Base-by-base conservation (phyloP, 306 rosid genomes). In the Prunus padus region DNA sequence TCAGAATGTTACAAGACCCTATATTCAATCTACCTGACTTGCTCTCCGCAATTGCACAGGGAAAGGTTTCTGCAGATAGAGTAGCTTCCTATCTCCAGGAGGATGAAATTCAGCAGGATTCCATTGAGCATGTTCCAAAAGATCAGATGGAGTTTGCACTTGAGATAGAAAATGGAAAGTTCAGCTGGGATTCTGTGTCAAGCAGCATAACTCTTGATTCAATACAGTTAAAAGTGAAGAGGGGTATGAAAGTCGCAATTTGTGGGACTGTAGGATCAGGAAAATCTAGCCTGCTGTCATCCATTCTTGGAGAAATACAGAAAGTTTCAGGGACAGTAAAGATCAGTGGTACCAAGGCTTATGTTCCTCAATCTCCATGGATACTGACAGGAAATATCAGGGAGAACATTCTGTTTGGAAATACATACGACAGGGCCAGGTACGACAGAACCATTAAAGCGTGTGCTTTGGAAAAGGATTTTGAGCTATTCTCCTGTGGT, bases 241-340 rank as follows among this genome's bases (percentile, higher is more conserved):
- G 97, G 60, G 98, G 98, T 69, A 92, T 87, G 93, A 95, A 90
- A 83, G 97, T 95, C 74, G 98, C 97, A 8, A 86, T 95, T 77
- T 95, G 98, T 60, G 98, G 98, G 80, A 86, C 90, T 22, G 98
- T 95, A 13, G 98, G 97, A 23, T 90, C 97, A 0, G 97, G 98
- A 25, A 95, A 95, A 81, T 92, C 98, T 51, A 95, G 97, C 78
- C 28, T 95, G 10, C 95, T 95, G 59, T 82, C 93, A 12, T 75
- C 89, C 61, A 77, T 92, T 79, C 83, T 95, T 67, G 98, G 97
- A 47, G 98, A 95, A 55, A 86, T 95, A 79, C 85, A 86, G 69
- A 95, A 90, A 77, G 79, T 87, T 3, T 84, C 89, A 1, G 98
- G 98, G 25, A 81, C 80, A 14, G 93, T 95, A 4, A 87, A 84